Percentiles rank a stretch among this genome's conserved stretches.
Evolutionary conservation across 208 protist species (phyloP).

Genomic region (Trypanosoma scelopori): DNA sequence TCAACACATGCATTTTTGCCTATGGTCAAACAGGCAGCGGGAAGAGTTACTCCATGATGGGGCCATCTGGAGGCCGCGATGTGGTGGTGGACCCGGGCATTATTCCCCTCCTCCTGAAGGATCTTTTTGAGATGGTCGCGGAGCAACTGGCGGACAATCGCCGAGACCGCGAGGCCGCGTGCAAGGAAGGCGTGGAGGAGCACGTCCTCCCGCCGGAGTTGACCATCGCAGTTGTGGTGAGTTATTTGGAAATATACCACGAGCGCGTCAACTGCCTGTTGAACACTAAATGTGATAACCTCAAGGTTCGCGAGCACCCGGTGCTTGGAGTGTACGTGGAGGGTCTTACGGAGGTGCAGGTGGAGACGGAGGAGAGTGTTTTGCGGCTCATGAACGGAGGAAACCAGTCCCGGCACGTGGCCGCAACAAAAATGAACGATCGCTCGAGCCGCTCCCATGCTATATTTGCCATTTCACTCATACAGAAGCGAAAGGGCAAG

Average conservation of each 20-base stretch:
- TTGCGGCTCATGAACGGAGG: slow-evolving; percentile 68
- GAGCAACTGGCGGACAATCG: slow-evolving; percentile 14
- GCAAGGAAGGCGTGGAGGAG: slow-evolving; percentile 1
- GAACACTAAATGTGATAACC: slow-evolving; percentile 25
- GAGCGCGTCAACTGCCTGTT: slow-evolving; percentile 88
- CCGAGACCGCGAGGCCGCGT: slow-evolving; percentile 14
- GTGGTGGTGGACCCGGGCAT: slow-evolving; percentile 73
- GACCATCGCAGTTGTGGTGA: slow-evolving; percentile 71
- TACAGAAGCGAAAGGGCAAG: slow-evolving; percentile 42
- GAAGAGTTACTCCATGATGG: slow-evolving; percentile 91
- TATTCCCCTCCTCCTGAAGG: slow-evolving; percentile 70
- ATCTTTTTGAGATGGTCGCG: slow-evolving; percentile 68
- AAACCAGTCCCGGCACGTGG: slow-evolving; percentile 74
- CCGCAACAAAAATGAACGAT: slow-evolving; percentile 95
- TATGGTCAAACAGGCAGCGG: slow-evolving; percentile 92
- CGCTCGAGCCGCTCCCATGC: slow-evolving; percentile 95
- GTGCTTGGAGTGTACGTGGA: slow-evolving; percentile 80
- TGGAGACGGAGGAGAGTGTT: slow-evolving; percentile 55
- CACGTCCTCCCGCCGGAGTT: slow-evolving; percentile 41
- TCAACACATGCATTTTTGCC: slow-evolving; percentile 92
- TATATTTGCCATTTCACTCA: slow-evolving; percentile 92
- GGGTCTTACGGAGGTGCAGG: slow-evolving; percentile 62
- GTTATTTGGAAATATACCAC: slow-evolving; percentile 92
- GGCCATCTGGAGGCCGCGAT: slow-evolving; percentile 56
- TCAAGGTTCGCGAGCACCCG: slow-evolving; percentile 79